Conservation (phyloP, 768 basidiomycete genomes). For the Suillus clintonianus region DNA sequence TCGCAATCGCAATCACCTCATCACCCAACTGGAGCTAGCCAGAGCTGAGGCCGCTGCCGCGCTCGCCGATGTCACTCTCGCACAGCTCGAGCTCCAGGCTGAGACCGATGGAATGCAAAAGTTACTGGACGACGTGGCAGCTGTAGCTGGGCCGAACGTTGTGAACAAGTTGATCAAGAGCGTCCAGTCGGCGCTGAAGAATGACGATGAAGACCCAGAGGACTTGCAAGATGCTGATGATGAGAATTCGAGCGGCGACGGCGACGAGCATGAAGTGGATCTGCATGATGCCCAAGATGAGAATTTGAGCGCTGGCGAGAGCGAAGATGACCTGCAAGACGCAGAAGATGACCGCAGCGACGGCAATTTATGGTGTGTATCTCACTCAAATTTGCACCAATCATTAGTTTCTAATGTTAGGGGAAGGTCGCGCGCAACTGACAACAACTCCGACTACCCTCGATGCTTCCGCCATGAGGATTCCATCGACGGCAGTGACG, state of each 20-base stretch:
- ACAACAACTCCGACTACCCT: too few species aligned
- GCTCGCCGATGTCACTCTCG: conserved; percentile 26
- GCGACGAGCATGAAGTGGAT: background rate
- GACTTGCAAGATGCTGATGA: background rate
- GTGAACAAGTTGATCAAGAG: conserved; percentile 25
- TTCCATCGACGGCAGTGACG: too few species aligned
- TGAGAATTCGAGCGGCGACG: background rate
- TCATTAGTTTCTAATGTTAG: too few species aligned
- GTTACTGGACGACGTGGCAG: conserved; percentile 22
- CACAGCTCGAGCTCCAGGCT: conserved; percentile 22
- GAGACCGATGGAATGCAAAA: conserved; percentile 23
- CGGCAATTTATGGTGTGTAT: too few species aligned
- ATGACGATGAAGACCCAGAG: background rate
- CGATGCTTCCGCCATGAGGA: too few species aligned
- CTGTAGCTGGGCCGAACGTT: conserved; percentile 26
- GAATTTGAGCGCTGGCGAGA: background rate
- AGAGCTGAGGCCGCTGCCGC: conserved; percentile 21
- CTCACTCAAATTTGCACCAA: too few species aligned
- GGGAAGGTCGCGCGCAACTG: too few species aligned
- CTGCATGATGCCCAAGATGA: background rate
- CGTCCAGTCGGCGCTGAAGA: conserved; percentile 13
- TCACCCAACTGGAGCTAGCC: conserved; percentile 13
- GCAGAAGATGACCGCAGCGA: too few species aligned
- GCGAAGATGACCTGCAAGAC: background rate
- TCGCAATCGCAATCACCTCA: conserved; percentile 26